Base-by-base conservation (phyloP, 2,329 filamentous ascomycete species). In the Xylariaceae sp. region DNA sequence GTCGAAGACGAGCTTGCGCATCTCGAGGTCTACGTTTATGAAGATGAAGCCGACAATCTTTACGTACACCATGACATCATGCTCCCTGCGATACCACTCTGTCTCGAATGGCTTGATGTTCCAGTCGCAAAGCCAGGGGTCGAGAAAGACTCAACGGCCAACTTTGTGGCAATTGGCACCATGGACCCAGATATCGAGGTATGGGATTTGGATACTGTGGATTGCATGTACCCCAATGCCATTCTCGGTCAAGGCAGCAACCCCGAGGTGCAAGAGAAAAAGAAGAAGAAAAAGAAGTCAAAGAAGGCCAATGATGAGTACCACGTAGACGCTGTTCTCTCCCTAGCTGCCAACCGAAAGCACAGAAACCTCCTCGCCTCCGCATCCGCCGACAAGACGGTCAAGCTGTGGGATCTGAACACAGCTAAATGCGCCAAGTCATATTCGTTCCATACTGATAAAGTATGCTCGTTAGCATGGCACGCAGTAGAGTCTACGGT, bases 31-130 rank as follows among this genome's bases (percentile, higher is more conserved):
- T 96, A 97, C 68, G 91, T 99, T 31, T 99, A 97, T 73, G 94
- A 99, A 72, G 94, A 97, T 65, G 84, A 84, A 59, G 88, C 86
- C 44, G 94, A 97, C 73, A 99, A 99, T 70, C 85, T 99, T 58
- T 99, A 99, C 71, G 92, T 99, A 29, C 94, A 99, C 75, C 94
- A 99, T 80, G 94, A 99, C 72, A 95, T 99, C 65, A 97, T 99
- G 92, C 81, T 99, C 53, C 94, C 94, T 34, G 92, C 92, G 29
- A 96, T 99, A 68, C 94, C 94, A 8, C 83, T 99, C 5, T 94
- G 90, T 67, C 81, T 97, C 41, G 94, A 99, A 75, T 99, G 94
- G 94, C 75, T 99, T 44, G 89, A 96, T 70, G 80, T 96, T 53
- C 87, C 90, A n/a, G 90, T 96, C 37, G 86, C 88, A 61, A 89